Conservation (phyloP, 2,329 filamentous ascomycete genomes). For the Herpotrichia juniperi region DNA sequence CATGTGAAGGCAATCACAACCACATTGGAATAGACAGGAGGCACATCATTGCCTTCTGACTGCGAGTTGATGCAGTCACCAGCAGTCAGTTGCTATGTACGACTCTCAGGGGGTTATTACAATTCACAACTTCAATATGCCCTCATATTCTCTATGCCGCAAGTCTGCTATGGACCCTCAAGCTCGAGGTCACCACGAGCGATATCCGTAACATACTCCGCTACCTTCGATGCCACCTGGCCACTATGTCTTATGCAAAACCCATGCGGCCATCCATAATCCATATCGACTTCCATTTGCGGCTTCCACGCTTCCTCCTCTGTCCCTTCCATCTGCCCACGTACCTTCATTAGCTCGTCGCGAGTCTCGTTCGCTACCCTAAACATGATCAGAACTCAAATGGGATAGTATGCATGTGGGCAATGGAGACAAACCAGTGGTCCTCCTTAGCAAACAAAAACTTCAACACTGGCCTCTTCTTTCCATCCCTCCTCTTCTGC, state of each 20-base stretch:
- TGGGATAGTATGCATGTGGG: background rate
- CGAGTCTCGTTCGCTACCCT: slow-evolving; percentile 63
- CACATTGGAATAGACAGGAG: too few species aligned
- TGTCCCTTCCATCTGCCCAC: slow-evolving; percentile 37
- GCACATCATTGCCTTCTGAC: too few species aligned
- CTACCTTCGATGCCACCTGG: slow-evolving; percentile 59
- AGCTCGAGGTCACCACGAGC: slow-evolving; percentile 27
- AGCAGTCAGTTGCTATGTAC: too few species aligned
- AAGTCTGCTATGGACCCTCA: slow-evolving; percentile 49
- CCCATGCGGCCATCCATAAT: slow-evolving; percentile 61
- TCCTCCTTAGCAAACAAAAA: slow-evolving; percentile 67
- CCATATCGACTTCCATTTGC: slow-evolving; percentile 61
- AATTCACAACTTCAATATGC: slow-evolving; percentile 54
- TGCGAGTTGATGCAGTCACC: too few species aligned
- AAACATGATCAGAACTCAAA: background rate
- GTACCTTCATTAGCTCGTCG: slow-evolving; percentile 58
- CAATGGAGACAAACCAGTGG: slow-evolving; percentile 51
- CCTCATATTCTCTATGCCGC: slow-evolving; percentile 59
- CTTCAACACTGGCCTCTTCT: slow-evolving; percentile 54
- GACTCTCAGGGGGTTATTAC: background rate
- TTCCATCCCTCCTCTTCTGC: slow-evolving; percentile 25
- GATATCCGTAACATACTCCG: slow-evolving; percentile 55
- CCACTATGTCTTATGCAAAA: slow-evolving; percentile 61
- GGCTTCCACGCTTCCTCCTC: slow-evolving; percentile 50
- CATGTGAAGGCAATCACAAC: too few species aligned